Base-by-base conservation (phyloP, 1,284 basidiomycete species). In the Moniliophthora roreri region DNA sequence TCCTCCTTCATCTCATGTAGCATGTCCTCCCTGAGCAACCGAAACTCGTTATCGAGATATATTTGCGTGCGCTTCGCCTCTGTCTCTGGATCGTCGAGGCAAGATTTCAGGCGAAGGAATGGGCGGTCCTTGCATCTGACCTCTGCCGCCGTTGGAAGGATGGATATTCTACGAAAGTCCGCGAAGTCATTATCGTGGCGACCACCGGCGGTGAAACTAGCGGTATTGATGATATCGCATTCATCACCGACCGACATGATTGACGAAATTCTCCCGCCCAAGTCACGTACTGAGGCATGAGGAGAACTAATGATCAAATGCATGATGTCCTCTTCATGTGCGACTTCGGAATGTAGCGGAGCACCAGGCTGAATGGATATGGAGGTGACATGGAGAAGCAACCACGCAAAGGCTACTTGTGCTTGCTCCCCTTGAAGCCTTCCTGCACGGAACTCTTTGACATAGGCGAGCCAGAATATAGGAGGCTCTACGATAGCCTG, bases 11-110 rank as follows among this genome's bases (percentile, higher is more conserved):
- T 73, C 59, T 87, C 83, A 56, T 77, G 70, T 2, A 87, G 55
- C 80, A 87, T 83, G 51, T 87, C 85, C 59, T 87, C 85, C 2
- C 85, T 68, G 9, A 85, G 63, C 8, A 87, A 68, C 7, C 85
- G 77, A 60, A 83, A 87, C 52, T 83, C 82, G 52, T 84, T 85
- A 57, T 87, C 85, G 5, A 87, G 67, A 56, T 86, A 79, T 1
- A 73, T 68, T 0, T 73, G 65, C 1, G 72, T 58, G 7, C 80
- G 74, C 11, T 60, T 64, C 1, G 67, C 62, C 37, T 70, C 68
- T 0, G 64, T 69, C 10, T 65, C 57, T 0, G 75, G 68, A 24
- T 79, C 77, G 0, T 81, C 78, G 0, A 84, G 62, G 6, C 67
- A 65, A 1, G 65, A 59, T 11, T 71, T 70, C 0, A 71, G 68